Evolutionary conservation across 2,329 filamentous ascomycete genomes (phyloP).

Genomic region (Neoscytalidium dimidiatum): DNA sequence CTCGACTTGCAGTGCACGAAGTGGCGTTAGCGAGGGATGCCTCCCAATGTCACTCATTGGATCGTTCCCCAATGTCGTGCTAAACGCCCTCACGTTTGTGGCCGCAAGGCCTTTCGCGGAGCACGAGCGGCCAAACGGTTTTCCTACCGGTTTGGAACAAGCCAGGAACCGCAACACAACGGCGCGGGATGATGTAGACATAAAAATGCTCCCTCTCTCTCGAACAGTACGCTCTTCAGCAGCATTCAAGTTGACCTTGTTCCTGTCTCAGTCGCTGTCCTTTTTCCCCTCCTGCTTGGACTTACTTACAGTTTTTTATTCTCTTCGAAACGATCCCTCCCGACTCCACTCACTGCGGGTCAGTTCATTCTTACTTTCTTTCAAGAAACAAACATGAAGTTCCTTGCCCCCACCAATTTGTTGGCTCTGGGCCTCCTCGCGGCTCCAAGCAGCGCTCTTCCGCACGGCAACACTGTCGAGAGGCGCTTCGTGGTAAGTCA

Average conservation of each 20-base stretch:
- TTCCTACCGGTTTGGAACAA: neutral
- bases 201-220: neutral
- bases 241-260: conserved; percentile 17
- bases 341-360: conserved; percentile 11
- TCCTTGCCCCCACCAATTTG: neutral
- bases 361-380: neutral
- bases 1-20: conserved; percentile 5
- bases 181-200: neutral
- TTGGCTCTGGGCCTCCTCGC: conserved; percentile 1
- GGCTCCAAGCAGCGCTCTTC: neutral
- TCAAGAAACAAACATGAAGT: neutral
- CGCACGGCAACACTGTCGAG: conserved; percentile 1
- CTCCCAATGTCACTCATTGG: neutral
- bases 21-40: neutral
- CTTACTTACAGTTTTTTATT: conserved; percentile 7
- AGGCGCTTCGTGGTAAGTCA: conserved; percentile 2
- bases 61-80: neutral
- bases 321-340: neutral
- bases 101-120: conserved; percentile 5
- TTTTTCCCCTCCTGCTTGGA: neutral
- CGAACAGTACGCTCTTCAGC: neutral
- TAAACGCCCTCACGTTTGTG: neutral
- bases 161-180: neutral
- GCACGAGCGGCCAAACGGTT: neutral
- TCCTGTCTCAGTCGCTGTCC: conserved; percentile 10